A percentile compares a stretch with the other conserved stretches of the same genome.
phyloP scores from a whole-genome alignment of 2,329 filamentous ascomycete species.

The Epichloe sibirici region DNA sequence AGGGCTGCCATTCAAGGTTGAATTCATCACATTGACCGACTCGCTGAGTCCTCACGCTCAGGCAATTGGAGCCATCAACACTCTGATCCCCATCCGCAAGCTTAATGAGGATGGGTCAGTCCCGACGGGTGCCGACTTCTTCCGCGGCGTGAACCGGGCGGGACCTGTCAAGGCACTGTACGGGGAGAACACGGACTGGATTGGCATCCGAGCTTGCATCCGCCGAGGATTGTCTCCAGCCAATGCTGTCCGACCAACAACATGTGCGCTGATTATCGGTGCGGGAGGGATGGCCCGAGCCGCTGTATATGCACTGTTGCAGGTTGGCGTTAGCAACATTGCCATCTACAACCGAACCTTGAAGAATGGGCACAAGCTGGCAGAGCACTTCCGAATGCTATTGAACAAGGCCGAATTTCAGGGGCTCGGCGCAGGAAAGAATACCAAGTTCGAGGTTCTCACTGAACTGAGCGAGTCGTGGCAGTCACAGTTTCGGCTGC shows the following conservation, averaged over 20 bases:
- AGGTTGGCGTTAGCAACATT: slow-evolving; percentile 64
- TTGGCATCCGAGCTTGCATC: slow-evolving; percentile 63
- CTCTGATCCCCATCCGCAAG: slow-evolving; percentile 56
- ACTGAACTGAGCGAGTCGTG: slow-evolving; percentile 46
- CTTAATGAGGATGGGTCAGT: slow-evolving; percentile 44
- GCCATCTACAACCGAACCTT: slow-evolving; percentile 61
- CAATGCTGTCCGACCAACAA: slow-evolving; percentile 46
- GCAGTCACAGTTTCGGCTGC: slow-evolving; percentile 49
- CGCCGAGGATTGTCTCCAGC: slow-evolving; percentile 61
- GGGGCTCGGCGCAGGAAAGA: slow-evolving; percentile 28
- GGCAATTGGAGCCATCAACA: slow-evolving; percentile 67
- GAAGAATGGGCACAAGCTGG: slow-evolving; percentile 54
- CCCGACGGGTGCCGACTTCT: slow-evolving; percentile 40
- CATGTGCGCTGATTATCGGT: slow-evolving; percentile 48
- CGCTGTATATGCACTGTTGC: slow-evolving; percentile 66
- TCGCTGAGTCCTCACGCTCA: slow-evolving; percentile 60
- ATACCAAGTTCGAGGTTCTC: slow-evolving; percentile 45
- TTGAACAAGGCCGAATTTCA: slow-evolving; percentile 31
- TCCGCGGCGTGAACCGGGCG: slow-evolving; percentile 43
- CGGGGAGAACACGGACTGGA: slow-evolving; percentile 74
- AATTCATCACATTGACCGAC: slow-evolving; percentile 55
- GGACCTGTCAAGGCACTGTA: slow-evolving; percentile 59
- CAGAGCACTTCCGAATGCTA: slow-evolving; percentile 54
- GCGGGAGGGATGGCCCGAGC: slow-evolving; percentile 68
- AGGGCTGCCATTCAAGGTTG: slow-evolving; percentile 63